Evolutionary conservation across 2,329 filamentous ascomycete species (phyloP).

Genomic region (Neophaeococcomyces aloes): DNA sequence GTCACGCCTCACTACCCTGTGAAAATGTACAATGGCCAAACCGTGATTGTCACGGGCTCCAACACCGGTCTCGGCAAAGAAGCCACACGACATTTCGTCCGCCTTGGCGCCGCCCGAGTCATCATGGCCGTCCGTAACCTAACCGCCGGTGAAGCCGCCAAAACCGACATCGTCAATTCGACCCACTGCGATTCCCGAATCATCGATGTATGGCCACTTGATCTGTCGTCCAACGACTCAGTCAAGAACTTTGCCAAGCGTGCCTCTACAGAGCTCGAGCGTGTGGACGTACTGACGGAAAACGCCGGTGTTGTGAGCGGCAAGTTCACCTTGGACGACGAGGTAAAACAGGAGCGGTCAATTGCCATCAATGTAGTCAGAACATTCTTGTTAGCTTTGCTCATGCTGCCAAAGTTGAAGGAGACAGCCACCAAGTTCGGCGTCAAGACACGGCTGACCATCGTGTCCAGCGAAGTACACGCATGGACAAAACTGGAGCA

Average conservation of each 20-base stretch:
- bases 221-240: slow-evolving; percentile 31
- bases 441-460: slow-evolving; percentile 15
- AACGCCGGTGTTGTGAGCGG: slow-evolving; percentile 27
- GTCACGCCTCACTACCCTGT: slow-evolving; percentile 13
- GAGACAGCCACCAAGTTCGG: slow-evolving; percentile 14
- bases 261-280: slow-evolving; percentile 22
- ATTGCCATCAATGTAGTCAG: slow-evolving; percentile 25
- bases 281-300: slow-evolving; percentile 29
- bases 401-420: slow-evolving; percentile 19
- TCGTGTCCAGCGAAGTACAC: slow-evolving; percentile 21
- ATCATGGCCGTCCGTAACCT: slow-evolving; percentile 37
- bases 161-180: slow-evolving; percentile 30
- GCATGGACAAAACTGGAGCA: slow-evolving; percentile 17
- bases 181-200: slow-evolving; percentile 18
- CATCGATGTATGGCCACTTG: slow-evolving; percentile 38
- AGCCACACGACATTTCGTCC: slow-evolving; percentile 34
- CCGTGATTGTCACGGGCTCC: slow-evolving; percentile 39
- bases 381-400: slow-evolving; percentile 22
- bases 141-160: slow-evolving; percentile 37
- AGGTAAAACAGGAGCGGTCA: slow-evolving; percentile 17
- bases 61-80: slow-evolving; percentile 40
- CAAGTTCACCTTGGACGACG: slow-evolving; percentile 13
- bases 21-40: slow-evolving; percentile 22
- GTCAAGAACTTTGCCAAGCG: slow-evolving; percentile 29
- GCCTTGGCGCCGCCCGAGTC: slow-evolving; percentile 31